A percentile compares a stretch with the other conserved stretches of the same genome.
Evolutionary conservation across 495 filamentous ascomycete species (phyloP).

Genomic region (Annulohypoxylon moriforme): DNA sequence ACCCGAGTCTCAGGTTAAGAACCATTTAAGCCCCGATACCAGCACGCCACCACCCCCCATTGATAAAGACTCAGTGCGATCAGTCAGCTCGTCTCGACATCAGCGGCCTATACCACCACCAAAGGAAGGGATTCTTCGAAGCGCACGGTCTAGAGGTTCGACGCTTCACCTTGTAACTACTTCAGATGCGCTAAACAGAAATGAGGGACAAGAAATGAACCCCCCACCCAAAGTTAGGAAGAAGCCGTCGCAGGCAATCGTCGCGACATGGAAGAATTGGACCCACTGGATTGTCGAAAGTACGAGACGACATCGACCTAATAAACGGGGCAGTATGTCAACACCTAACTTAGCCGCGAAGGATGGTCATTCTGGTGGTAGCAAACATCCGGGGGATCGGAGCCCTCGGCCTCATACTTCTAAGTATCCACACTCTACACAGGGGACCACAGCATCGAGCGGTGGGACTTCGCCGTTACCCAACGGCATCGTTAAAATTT

Average conservation of each 20-base stretch:
- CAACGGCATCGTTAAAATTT: constrained; percentile 36
- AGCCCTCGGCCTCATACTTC: constrained; percentile 66
- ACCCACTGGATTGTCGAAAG: constrained; percentile 65
- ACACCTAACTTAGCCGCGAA: constrained; percentile 63
- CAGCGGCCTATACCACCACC: constrained; percentile 82
- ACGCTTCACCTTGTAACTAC: constrained; percentile 83
- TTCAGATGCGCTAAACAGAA: constrained; percentile 53
- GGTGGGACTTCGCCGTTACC: constrained; percentile 40
- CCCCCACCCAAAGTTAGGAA: constrained; percentile 57
- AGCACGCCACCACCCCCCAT: constrained; percentile 72
- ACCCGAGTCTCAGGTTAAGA: constrained; percentile 66
- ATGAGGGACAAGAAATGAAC: constrained; percentile 40
- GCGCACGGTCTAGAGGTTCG: constrained; percentile 75
- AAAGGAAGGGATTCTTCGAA: constrained; percentile 74
- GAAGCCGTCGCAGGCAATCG: constrained; percentile 60
- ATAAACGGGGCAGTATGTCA: constrained; percentile 64
- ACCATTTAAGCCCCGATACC: constrained; percentile 52
- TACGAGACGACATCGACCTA: constrained; percentile 56
- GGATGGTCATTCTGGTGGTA: constrained; percentile 48
- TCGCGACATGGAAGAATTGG: constrained; percentile 80
- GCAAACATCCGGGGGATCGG: constrained; percentile 56
- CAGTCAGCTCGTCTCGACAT: constrained; percentile 73
- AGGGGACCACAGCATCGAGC: constrained; percentile 11
- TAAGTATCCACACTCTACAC: constrained; percentile 56
- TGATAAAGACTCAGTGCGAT: constrained; percentile 81